Percentiles rank a stretch among this genome's conserved stretches.
Conservation (phyloP, 805 yeast species). For the Candida michaelii region DNA sequence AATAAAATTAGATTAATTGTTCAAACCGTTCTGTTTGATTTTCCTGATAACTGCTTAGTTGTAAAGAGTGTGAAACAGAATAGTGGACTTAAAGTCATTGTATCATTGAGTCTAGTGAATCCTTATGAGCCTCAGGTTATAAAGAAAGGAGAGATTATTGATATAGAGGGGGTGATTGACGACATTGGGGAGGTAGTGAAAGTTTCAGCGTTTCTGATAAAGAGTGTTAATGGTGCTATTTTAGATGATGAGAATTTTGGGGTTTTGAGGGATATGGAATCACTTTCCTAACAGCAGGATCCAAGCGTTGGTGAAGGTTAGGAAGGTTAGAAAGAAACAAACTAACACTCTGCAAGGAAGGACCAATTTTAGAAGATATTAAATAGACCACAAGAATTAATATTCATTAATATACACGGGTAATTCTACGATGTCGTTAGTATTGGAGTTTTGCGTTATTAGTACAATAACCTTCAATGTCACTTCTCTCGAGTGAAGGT, state of each 20-base stretch:
- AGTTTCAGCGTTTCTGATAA: neutral
- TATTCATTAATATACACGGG: neutral
- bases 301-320: no score
- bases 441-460: no score
- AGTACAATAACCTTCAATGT: no score
- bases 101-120: slow-evolving; percentile 2
- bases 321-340: no score
- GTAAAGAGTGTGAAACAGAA: slow-evolving; percentile 1
- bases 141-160: slow-evolving; percentile 7
- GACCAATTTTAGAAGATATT: no score
- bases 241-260: slow-evolving; percentile 1
- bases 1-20: slow-evolving; percentile 3
- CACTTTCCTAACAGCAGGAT: no score
- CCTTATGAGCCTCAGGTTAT: slow-evolving; percentile 5
- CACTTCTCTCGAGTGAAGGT: no score
- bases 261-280: neutral
- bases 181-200: neutral
- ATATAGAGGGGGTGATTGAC: slow-evolving; percentile 2
- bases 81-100: neutral
- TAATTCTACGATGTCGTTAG: no score
- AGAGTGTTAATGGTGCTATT: slow-evolving; percentile 2
- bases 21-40: slow-evolving; percentile 8
- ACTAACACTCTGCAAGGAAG: no score
- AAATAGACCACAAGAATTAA: neutral
- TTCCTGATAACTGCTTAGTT: neutral